Conservation (phyloP, 2,329 filamentous ascomycete species). For the Hypoxylon sp. region DNA sequence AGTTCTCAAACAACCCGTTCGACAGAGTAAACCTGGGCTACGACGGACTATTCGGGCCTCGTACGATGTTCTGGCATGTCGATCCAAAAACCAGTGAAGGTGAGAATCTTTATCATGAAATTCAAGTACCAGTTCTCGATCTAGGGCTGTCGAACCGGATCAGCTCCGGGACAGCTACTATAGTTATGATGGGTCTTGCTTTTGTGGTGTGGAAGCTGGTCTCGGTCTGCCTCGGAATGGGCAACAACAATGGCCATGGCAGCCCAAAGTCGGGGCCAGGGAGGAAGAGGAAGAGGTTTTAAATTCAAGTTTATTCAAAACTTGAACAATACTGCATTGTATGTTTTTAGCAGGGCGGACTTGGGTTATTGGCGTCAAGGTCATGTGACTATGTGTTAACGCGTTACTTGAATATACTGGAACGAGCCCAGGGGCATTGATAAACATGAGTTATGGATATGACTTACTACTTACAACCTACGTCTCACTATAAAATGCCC, state of each 20-base stretch:
- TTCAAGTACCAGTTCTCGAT: conserved; percentile 76
- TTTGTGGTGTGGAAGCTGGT: conserved; percentile 76
- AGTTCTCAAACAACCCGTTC: conserved; percentile 84
- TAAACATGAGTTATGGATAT: conserved; percentile 2
- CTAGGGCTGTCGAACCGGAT: conserved; percentile 63
- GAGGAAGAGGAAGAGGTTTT: conserved; percentile 50
- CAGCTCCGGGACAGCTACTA: conserved; percentile 68
- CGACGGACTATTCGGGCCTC: conserved; percentile 80
- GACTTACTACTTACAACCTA: conserved; percentile 5
- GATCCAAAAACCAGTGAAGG: conserved; percentile 61
- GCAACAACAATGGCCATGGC: conserved; percentile 46
- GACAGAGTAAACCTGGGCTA: conserved; percentile 88
- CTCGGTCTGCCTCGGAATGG: conserved; percentile 54
- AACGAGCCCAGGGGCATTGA: conserved; percentile 17
- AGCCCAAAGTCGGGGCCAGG: conserved; percentile 35
- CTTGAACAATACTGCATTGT: conserved; percentile 12
- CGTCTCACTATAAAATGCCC: neutral
- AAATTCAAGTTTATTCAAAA: conserved; percentile 23
- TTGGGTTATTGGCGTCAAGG: conserved; percentile 18
- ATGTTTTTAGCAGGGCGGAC: conserved; percentile 15
- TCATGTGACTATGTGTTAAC: conserved; percentile 38
- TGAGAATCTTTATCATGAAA: conserved; percentile 63
- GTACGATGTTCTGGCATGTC: conserved; percentile 87
- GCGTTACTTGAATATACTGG: conserved; percentile 14
- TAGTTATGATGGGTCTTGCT: conserved; percentile 73